phyloP scores from a whole-genome alignment of 2,329 filamentous ascomycete species.

The Xylaria polymorpha region DNA sequence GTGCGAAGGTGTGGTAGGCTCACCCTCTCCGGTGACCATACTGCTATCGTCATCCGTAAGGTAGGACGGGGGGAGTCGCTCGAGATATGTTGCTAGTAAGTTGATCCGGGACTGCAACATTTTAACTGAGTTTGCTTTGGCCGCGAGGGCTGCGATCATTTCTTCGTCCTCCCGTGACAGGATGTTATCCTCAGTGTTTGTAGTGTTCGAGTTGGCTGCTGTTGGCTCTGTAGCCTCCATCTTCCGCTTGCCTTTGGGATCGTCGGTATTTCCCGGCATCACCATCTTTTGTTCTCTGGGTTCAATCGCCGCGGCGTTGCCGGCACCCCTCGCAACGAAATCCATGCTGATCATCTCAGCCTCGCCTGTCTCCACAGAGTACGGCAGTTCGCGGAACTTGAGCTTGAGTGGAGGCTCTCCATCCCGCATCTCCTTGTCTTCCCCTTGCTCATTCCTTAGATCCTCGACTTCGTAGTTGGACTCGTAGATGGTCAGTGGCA shows the following conservation, averaged over 20 bases:
- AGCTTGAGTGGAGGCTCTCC: conserved; percentile 67
- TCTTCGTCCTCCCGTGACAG: conserved; percentile 71
- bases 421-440: conserved; percentile 80
- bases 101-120: conserved; percentile 85
- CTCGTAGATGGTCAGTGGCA: conserved; percentile 93
- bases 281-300: conserved; percentile 55
- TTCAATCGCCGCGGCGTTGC: conserved; percentile 76
- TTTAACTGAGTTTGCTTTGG: conserved; percentile 91
- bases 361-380: conserved; percentile 91
- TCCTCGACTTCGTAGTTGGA: conserved; percentile 80
- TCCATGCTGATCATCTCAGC: conserved; percentile 98
- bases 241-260: conserved; percentile 65
- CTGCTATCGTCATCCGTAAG: conserved; percentile 59
- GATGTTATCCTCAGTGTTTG: conserved; percentile 54
- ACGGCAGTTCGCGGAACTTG: conserved; percentile 85
- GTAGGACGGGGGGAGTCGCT: conserved; percentile 74
- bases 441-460: conserved; percentile 60
- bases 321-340: conserved; percentile 86
- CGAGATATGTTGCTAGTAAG: conserved; percentile 80
- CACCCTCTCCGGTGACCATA: conserved; percentile 49
- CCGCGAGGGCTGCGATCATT: conserved; percentile 75
- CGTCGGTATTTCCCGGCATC: conserved; percentile 56
- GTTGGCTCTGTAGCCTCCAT: conserved; percentile 51
- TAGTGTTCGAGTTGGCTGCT: conserved; percentile 46
- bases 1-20: conserved; percentile 66